These are phyloP conservation scores for Moesziomyces sp. DNA, from an alignment of 1,284 basidiomycete species.

Conservation along the genomic window DNA sequence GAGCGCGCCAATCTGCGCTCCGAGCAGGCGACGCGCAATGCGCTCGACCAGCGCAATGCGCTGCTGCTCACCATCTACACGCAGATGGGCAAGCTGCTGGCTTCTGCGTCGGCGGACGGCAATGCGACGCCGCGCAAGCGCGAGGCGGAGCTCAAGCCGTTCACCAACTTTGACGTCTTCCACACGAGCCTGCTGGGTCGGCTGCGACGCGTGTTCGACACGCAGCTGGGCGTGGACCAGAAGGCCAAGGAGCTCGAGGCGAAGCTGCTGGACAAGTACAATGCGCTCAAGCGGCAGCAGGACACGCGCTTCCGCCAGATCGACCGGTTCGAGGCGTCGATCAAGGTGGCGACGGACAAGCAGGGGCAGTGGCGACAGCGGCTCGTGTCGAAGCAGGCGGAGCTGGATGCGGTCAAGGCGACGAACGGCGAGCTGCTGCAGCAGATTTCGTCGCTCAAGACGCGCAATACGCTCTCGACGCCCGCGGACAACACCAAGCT, in stretches of 20 bases:
- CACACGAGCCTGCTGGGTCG: slow-evolving; percentile 92
- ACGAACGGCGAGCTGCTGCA: slow-evolving; percentile 80
- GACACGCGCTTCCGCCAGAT: slow-evolving; percentile 90
- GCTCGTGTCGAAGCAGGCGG: slow-evolving; percentile 83
- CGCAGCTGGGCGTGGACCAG: slow-evolving; percentile 86
- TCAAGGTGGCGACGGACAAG: slow-evolving; percentile 84
- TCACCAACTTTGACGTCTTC: slow-evolving; percentile 92
- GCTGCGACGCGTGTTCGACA: slow-evolving; percentile 82
- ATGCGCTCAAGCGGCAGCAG: slow-evolving; percentile 84
- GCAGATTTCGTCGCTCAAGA: slow-evolving; percentile 78
- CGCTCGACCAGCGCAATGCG: slow-evolving; percentile 90
- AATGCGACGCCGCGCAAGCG: slow-evolving; percentile 68
- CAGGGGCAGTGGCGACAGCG: slow-evolving; percentile 89
- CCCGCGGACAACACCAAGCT: slow-evolving; percentile 55
- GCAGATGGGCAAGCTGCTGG: slow-evolving; percentile 92
- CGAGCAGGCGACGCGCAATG: slow-evolving; percentile 85
- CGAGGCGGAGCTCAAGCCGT: slow-evolving; percentile 82
- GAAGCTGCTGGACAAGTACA: slow-evolving; percentile 77
- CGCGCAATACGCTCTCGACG: slow-evolving; percentile 61
- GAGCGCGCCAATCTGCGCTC: slow-evolving; percentile 78
- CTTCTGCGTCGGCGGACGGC: slow-evolving; percentile 29
- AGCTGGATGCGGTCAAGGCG: slow-evolving; percentile 75
- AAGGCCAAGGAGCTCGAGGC: slow-evolving; percentile 83
- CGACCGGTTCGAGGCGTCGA: slow-evolving; percentile 88
- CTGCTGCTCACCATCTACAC: slow-evolving; percentile 90